Evolutionary conservation across 371 early-diverging fungal genomes (phyloP), one percentile per base, ranked within the genome.

Genomic region (Actinomortierella wolfii): DNA sequence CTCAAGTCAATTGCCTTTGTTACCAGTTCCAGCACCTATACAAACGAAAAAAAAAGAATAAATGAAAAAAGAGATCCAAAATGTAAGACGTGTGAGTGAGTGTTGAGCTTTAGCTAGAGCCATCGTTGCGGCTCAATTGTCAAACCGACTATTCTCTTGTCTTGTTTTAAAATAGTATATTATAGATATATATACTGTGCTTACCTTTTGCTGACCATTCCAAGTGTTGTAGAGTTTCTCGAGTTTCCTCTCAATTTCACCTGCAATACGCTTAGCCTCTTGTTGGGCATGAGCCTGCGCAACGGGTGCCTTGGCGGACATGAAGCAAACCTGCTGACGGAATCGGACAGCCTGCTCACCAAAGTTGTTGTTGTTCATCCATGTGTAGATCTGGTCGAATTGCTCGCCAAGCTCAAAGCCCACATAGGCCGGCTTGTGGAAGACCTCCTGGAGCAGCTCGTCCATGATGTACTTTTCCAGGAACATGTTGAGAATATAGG

Each of bases 401-500:
- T 71, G 58, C 28, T 57, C 29, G 15, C 57, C 52, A 14, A 65
- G 50, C 3, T 15, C 18, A 51, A 60, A 58, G 5, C 71, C 71
- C 17, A 71, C 71, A 34, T 71, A 71, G 56, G 65, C 61, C 3
- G 71, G 71, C 8, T 55, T 51, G 45, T 65, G 54, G 48, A 71
- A 71, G 17, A 71, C 59, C 26, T 71, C 66, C 44, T 71, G 62
- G 40, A 71, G 49, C 41, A 71, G 47, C 28, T 57, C 44, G 48
- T 71, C 71, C 71, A 71, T 71, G 59, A 71, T 71, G 48, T 55
- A 65, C 50, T 71, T 71, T 58, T 71, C 71, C 55, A 71, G 42
- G 29, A 71, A 71, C 71, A 71, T 71, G 52, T 71, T 71, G 52
- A 71, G 66, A 41, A 71, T 65, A n/a, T 71, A 71, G 21, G 71